Evolutionary conservation across 2,329 filamentous ascomycete genomes (phyloP), one percentile per base, ranked within the genome.

Genomic region (Sclerotinia subarctica): DNA sequence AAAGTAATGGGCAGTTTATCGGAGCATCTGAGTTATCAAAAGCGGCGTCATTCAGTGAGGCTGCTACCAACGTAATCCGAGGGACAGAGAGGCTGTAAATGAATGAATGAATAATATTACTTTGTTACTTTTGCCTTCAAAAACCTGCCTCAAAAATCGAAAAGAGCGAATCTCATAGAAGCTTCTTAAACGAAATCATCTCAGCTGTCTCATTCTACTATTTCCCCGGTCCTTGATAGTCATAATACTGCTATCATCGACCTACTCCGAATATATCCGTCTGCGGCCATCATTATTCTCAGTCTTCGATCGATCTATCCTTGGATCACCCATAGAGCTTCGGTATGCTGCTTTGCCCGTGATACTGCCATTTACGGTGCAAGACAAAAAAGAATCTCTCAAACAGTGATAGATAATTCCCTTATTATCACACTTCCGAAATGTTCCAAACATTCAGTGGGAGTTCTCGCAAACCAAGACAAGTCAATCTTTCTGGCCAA

Each of bases 361-460:
- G 54, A 59, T 60, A 66, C n/a, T 52, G 64, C 70, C 74, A 73
- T 70, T 59, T 42, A 66, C 54, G 59, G 66, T 49, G 49, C 47
- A 70, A 44, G 54, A 71, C 52, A 66, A 66, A 57, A 47, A 26
- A 32, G 6, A 24, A 44, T 29, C 19, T 19, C 24, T 49, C 26
- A 42, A 63, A 24, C 21, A 32, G n/a, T 19, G 7, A 58, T 47
- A 44, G 44, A 56, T 44, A 42, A 5, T 52, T 46, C 51, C 51
- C 21, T 56, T 42, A 10, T 35, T 35, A 5, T 26, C 17, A 26
- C 42, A 70, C 63, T 64, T 42, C 68, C 77, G 78, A 77, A 73
- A 97, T 97, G 94, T 96, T 95, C 81, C 89, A 91, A 70, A 93
- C 91, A 66, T 99, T 99, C 81, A 95, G 92, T 32, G 95, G 95